Evolutionary conservation across 352 stramenopile species (phyloP), one percentile per base, ranked within the genome.

Genomic region (Phytophthora aleatoria): DNA sequence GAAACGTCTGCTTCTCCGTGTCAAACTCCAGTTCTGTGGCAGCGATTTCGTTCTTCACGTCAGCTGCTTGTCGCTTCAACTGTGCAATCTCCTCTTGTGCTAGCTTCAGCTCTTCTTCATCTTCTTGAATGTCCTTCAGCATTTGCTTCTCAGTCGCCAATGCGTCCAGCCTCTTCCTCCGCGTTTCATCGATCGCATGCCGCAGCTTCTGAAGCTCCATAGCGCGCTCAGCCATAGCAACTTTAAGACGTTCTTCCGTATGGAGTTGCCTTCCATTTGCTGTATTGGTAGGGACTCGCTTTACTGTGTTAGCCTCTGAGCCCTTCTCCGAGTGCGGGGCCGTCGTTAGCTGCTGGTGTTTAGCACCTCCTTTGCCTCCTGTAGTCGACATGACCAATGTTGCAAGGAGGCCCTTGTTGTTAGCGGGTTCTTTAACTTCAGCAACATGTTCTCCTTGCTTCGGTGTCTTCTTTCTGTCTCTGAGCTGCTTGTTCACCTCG

Each of bases 401-500:
- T 50, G 28, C 35, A 24, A 70, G 31, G 0, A 35, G 2, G 1
- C 8, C 2, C 8, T 49, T 57, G 12, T 26, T 30, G 15, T 39
- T 59, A 3, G 3, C 44, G 41, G 4, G 2, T 15, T 53, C 36
- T 42, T 54, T 53, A 5, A 10, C 8, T 27, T 45, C 35, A 41
- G 11, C 26, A 27, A 3, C 10, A 12, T 48, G 44, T 36, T 62
- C 45, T 33, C 10, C 24, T 28, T 45, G 28, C 7, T 87, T 86
- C 66, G 27, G 49, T 5, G 73, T 65, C 50, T 97, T 93, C 51
- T 97, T 92, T 62, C 88, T 89, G 0, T 91, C 86, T 50, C 96
- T 84, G 39, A 97, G 89, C 56, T 93, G 71, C 28, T 82, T 76
- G 53, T 96, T 87, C 20, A 92, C 85, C 59, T 91, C 68, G n/a